These are phyloP conservation scores for Anacardium occidentale DNA, from an alignment of 345 rosid species.

Conservation along the genomic window DNA sequence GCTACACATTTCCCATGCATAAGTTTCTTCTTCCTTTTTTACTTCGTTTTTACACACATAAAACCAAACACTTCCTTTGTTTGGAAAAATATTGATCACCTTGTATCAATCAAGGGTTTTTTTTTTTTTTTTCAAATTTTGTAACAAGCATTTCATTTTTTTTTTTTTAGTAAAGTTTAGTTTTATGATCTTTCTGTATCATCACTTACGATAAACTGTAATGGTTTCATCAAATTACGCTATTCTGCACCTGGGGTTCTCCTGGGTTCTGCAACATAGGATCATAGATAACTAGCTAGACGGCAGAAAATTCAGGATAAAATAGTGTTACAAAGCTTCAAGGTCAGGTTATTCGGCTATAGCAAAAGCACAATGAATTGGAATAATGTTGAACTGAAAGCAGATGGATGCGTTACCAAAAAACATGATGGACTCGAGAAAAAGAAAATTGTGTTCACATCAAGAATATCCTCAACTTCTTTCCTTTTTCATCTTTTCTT, in stretches of 20 bases:
- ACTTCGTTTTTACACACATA: no score
- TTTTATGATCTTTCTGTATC: no score
- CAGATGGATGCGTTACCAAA: slow-evolving; percentile 14
- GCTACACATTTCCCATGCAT: slow-evolving; percentile 12
- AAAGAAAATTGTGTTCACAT: slow-evolving; percentile 14
- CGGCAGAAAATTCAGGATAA: not conserved
- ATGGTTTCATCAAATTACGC: not conserved
- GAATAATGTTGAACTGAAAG: not conserved
- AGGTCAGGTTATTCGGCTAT: not conserved
- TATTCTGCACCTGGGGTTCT: not conserved
- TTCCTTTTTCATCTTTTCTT: not conserved
- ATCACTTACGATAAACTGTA: no score
- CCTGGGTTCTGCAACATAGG: not conserved
- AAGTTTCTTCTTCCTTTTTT: not conserved
- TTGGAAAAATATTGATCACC: no score
- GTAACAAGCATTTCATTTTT: no score
- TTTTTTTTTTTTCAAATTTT: no score
- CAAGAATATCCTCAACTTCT: slow-evolving; percentile 25
- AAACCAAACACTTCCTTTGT: no score
- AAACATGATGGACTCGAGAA: not conserved
- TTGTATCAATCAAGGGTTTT: no score
- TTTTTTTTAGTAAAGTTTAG: no score
- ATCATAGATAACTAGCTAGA: not conserved
- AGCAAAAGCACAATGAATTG: not conserved
- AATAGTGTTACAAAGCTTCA: slow-evolving; percentile 11